Evolutionary conservation across 73 alveolate genomes (phyloP).

Genomic region (Stentor coeruleus): DNA sequence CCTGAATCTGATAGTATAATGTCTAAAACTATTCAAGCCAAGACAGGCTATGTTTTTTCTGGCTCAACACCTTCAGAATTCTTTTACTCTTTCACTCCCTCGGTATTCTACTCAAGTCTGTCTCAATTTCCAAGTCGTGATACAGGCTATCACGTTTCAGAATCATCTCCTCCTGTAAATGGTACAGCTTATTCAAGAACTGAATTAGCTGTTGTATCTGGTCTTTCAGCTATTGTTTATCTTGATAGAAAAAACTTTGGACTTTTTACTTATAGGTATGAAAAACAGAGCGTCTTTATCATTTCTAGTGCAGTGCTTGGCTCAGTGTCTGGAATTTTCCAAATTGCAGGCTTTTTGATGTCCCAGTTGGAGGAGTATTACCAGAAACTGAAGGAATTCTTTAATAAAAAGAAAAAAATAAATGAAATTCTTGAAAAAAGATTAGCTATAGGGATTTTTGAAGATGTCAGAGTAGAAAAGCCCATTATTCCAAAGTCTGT

Average conservation of each 20-base stretch:
- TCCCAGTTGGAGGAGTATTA: not conserved
- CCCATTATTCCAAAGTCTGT: no score
- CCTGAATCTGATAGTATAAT: not conserved
- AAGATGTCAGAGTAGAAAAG: no score
- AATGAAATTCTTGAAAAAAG: no score
- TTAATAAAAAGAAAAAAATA: no score
- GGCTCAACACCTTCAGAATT: slow-evolving; percentile 19
- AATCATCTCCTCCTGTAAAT: not conserved
- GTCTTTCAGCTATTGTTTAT: not conserved
- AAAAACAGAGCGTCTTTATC: not conserved
- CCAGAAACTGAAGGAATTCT: not conserved
- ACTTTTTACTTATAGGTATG: not conserved
- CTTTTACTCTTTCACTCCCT: not conserved
- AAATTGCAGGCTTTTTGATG: not conserved
- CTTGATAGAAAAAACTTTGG: not conserved
- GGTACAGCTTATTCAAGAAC: not conserved
- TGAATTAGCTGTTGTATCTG: not conserved
- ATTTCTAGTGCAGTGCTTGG: not conserved
- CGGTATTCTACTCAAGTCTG: not conserved
- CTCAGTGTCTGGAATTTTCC: slow-evolving; percentile 9
- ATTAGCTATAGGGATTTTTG: no score
- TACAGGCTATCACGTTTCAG: slow-evolving; percentile 5
- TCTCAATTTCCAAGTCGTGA: not conserved
- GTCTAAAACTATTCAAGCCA: not conserved
- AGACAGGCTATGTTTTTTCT: not conserved